Percentiles rank a stretch among this genome's conserved stretches.
Conservation (phyloP, 208 protist genomes). For the Crithidia expoeki region DNA sequence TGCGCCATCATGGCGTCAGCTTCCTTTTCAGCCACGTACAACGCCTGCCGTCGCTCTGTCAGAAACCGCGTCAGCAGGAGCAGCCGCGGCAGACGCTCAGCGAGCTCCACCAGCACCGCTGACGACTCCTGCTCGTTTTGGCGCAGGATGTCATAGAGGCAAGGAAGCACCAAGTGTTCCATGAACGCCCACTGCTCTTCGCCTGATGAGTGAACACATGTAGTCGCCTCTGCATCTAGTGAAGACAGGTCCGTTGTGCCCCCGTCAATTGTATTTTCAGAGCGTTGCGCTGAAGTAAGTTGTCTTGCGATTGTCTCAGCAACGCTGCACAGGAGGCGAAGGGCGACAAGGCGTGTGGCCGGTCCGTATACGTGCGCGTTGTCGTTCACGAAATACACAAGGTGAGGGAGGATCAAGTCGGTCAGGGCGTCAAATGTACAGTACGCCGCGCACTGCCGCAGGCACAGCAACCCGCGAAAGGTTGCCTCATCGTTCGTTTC, state of each 20-base stretch:
- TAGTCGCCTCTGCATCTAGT: not conserved
- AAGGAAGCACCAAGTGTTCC: constrained; percentile 42
- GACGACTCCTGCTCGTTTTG: constrained; percentile 33
- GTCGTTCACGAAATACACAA: constrained; percentile 45
- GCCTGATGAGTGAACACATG: not conserved
- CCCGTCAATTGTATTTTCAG: not conserved
- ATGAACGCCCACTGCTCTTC: constrained; percentile 39
- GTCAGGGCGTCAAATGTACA: constrained; percentile 35
- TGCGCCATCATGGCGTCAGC: not conserved
- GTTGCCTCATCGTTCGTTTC: constrained; percentile 44
- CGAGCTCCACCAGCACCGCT: constrained; percentile 62
- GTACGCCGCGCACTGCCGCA: constrained; percentile 42
- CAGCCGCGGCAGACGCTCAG: constrained; percentile 61
- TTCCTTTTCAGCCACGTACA: constrained; percentile 21
- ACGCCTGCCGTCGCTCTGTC: constrained; percentile 45
- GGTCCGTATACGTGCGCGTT: constrained; percentile 25
- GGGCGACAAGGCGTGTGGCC: constrained; percentile 48
- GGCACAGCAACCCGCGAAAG: constrained; percentile 45
- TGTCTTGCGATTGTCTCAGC: constrained; percentile 24
- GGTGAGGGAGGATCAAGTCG: constrained; percentile 56
- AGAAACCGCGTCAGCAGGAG: constrained; percentile 52
- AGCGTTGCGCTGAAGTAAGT: constrained; percentile 24
- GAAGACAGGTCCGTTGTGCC: not conserved
- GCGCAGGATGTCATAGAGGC: constrained; percentile 33
- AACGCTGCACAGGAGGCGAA: constrained; percentile 53